Evolutionary conservation across 306 rosid species (phyloP).

Genomic region (Acacia melanoxylon): DNA sequence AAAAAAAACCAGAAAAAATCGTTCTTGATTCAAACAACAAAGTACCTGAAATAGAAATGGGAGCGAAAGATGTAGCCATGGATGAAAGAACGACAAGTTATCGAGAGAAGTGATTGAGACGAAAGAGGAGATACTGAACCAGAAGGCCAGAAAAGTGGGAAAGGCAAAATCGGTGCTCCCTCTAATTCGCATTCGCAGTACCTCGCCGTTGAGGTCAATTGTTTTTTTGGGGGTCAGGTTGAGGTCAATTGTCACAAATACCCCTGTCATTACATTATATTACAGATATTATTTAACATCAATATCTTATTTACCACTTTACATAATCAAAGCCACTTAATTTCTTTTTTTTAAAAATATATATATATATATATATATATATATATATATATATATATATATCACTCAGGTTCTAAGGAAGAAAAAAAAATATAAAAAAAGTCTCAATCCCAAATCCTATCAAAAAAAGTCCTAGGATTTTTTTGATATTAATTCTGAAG

Average conservation of each 20-base stretch:
- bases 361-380: no score
- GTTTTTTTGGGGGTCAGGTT: no score
- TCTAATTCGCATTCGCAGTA: background rate
- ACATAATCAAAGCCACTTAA: background rate
- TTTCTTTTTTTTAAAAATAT: no score
- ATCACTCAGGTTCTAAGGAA: no score
- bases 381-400: no score
- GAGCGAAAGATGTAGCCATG: constrained; percentile 70
- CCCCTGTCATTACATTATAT: background rate
- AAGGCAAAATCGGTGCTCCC: background rate
- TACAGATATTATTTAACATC: background rate
- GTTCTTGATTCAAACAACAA: background rate
- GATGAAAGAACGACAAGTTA: background rate
- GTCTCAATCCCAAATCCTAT: no score
- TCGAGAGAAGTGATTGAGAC: background rate
- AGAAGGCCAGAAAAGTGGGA: no score
- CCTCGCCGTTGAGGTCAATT: background rate
- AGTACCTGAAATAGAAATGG: constrained; percentile 44
- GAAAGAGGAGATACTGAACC: background rate
- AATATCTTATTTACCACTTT: background rate
- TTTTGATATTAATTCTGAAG: no score
- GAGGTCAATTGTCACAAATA: background rate
- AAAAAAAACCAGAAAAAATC: background rate
- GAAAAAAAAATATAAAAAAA: no score
- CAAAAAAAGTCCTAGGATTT: no score